A percentile compares a stretch with the other conserved stretches of the same genome.
Evolutionary conservation across 495 filamentous ascomycete species (phyloP).

Genomic region (Immersiella caudata): DNA sequence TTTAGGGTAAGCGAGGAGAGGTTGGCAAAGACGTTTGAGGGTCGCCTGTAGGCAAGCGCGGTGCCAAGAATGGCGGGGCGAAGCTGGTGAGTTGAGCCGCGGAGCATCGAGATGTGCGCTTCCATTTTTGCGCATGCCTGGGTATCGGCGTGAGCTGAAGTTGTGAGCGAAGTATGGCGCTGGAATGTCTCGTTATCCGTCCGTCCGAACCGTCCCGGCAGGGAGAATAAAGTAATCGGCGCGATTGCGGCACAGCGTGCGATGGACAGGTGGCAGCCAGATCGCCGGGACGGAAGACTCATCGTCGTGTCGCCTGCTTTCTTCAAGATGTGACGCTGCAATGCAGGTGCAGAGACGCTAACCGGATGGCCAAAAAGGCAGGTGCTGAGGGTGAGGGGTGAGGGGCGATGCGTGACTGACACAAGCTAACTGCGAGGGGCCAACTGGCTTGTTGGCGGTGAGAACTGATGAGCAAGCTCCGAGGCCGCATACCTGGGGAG

Average conservation of each 20-base stretch:
- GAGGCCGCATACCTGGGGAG: background rate
- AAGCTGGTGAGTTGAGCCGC: background rate
- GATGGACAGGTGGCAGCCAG: slow-evolving; percentile 8
- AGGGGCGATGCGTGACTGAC: background rate
- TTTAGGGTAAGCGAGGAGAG: slow-evolving; percentile 52
- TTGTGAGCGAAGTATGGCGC: too few species aligned
- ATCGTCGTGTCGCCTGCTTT: background rate
- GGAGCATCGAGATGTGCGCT: slow-evolving; percentile 1
- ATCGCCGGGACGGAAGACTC: slow-evolving; percentile 2
- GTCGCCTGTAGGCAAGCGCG: slow-evolving; percentile 35
- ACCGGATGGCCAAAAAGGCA: background rate
- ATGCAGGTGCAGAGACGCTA: background rate
- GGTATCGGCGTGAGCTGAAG: too few species aligned
- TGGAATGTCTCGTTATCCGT: too few species aligned
- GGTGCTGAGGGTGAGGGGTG: background rate
- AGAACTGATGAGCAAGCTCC: background rate
- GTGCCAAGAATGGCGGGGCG: background rate
- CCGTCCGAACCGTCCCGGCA: slow-evolving; percentile 7
- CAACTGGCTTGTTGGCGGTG: background rate
- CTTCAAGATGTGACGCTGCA: background rate
- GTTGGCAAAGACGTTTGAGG: slow-evolving; percentile 46
- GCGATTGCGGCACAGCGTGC: slow-evolving; percentile 11
- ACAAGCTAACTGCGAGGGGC: background rate
- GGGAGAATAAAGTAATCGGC: slow-evolving; percentile 11
- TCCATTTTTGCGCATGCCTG: background rate